Evolutionary conservation across 306 rosid species (phyloP).

Genomic region (Myrica gale): DNA sequence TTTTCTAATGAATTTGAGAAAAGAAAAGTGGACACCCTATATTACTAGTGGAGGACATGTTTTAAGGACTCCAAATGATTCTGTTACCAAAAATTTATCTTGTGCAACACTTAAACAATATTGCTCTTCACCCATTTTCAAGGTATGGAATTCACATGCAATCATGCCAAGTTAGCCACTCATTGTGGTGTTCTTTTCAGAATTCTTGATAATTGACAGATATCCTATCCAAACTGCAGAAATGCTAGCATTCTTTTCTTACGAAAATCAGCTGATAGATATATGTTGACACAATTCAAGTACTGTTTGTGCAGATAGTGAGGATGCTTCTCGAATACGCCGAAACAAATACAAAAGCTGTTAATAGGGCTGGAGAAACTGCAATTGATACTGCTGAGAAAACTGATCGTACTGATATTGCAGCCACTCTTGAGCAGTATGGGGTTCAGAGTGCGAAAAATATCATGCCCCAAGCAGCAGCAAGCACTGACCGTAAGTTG

Average conservation of each 20-base stretch:
- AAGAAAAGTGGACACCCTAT: no score
- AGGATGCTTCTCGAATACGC: conserved; percentile 52
- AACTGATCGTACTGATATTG: conserved; percentile 44
- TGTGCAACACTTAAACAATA: no score
- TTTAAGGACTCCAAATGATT: no score
- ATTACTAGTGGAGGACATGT: no score
- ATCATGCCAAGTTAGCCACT: no score
- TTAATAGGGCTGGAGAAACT: conserved; percentile 71
- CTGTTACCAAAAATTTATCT: no score
- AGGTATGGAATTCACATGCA: no score
- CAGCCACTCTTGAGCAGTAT: conserved; percentile 52
- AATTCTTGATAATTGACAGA: no score
- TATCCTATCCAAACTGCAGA: no score
- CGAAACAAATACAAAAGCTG: conserved; percentile 45
- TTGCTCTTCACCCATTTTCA: no score
- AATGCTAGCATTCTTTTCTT: neutral
- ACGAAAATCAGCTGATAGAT: neutral
- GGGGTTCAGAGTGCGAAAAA: conserved; percentile 69
- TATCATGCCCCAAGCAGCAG: conserved; percentile 49
- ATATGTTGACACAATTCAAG: conserved; percentile 11
- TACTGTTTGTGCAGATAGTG: conserved; percentile 64
- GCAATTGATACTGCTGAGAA: conserved; percentile 95
- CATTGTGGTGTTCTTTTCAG: no score
- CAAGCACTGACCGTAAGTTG: conserved; percentile 66
- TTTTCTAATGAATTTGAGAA: no score